These are phyloP conservation scores for Tuber borchii DNA, from an alignment of 495 filamentous ascomycete species.

Conservation along the genomic window DNA sequence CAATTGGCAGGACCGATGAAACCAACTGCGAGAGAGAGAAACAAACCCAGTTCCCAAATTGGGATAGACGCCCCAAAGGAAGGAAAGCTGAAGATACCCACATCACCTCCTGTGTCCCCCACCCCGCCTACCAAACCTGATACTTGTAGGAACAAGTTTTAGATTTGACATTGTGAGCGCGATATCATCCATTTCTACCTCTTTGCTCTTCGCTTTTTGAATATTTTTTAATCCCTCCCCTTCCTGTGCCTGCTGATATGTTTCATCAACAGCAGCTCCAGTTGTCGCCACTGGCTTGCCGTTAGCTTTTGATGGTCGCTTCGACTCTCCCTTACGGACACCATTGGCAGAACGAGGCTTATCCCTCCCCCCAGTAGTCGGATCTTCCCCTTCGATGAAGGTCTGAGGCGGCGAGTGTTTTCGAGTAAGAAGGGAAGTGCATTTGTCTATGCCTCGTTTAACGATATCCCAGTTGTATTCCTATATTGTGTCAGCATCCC, in stretches of 20 bases:
- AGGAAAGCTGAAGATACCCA: neutral
- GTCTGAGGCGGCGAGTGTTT: conserved; percentile 45
- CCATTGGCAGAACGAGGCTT: neutral
- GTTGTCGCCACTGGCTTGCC: neutral
- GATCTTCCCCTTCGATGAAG: conserved; percentile 31
- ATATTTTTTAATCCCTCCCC: conserved; percentile 4
- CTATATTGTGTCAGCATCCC: conserved; percentile 38
- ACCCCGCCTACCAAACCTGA: conserved; percentile 61
- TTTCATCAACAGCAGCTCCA: neutral
- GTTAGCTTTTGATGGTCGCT: neutral
- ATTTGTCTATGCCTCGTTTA: conserved; percentile 78
- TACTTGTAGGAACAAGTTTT: conserved; percentile 71
- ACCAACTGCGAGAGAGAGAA: neutral
- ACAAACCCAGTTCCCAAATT: neutral
- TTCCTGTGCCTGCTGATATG: conserved; percentile 13
- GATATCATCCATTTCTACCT: conserved; percentile 64
- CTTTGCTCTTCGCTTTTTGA: conserved; percentile 40
- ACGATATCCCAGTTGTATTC: conserved; percentile 87
- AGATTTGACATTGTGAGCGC: conserved; percentile 75
- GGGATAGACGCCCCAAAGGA: neutral
- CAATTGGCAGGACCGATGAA: neutral
- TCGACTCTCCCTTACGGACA: neutral
- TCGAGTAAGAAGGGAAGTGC: conserved; percentile 64
- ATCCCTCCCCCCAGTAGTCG: conserved; percentile 25
- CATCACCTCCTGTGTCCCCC: conserved; percentile 33